Base-by-base conservation (phyloP, 2,329 filamentous ascomycete species). In the Fusarium avenaceum region DNA sequence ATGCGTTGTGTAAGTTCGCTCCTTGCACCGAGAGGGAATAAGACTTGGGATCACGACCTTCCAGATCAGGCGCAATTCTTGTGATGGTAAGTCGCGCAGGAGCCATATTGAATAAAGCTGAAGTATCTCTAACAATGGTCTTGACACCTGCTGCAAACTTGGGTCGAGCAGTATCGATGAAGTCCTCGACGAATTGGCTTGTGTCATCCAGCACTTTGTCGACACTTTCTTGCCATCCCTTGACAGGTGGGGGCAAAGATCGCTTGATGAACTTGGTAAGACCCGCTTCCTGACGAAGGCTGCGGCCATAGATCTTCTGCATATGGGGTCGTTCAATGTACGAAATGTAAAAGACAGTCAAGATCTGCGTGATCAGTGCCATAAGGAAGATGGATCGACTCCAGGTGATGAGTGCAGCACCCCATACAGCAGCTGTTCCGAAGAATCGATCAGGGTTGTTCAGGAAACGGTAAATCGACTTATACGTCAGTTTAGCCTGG, bases 381-480 rank as follows among this genome's bases (percentile, higher is more conserved):
- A 98, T 86, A 76, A 94, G 88, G 77, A 97, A 96, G 69, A 99
- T 91, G 6, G 92, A 85, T 52, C 89, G 88, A 78, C 92, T 97
- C 86, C 93, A 94, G 0, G 95, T 97, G 74, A 99, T 97, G 48
- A 98, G 86, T 8, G 94, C 95, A 28, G 94, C 90, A 52, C 96
- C 96, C 95, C 95, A 99, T 8, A 97, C 85, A n/a, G 94, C 96
- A 19, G 95, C 95, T 7, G 96, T 90, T 28, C 96, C 96, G 68
- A 99, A 90, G 39, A 98, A 90, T 57, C 95, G 91, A 79, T 99
- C 96, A 0, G 96, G 96, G 75, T 98, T 99, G 82, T 99, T 99
- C 70, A 99, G 84, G 81, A 97, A 99, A 47, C 96, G 93, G 79
- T 99, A 99, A 74, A 99, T 99, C 65, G 95, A 96, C 71, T 92